phyloP scores from a whole-genome alignment of 1,284 basidiomycete species.

The Cryptococcus sp. region DNA sequence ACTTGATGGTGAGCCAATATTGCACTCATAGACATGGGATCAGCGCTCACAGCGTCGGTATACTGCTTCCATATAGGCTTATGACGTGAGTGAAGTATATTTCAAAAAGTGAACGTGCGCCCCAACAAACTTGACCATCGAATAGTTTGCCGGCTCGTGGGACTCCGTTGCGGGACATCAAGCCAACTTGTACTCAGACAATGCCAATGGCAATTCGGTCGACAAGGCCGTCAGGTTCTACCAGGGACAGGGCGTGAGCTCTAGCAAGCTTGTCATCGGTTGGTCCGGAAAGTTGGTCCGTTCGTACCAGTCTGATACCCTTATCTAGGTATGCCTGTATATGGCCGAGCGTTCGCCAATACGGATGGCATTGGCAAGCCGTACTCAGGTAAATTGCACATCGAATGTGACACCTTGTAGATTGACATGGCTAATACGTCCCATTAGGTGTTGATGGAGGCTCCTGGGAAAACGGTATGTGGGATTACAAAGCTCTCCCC shows the following conservation, averaged over 20 bases:
- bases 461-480: slow-evolving; percentile 47
- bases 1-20: slow-evolving; percentile 70
- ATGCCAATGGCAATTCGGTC: slow-evolving; percentile 60
- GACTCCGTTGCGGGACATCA: slow-evolving; percentile 68
- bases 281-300: slow-evolving; percentile 57
- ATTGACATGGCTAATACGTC: slow-evolving; percentile 2
- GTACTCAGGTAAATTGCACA: slow-evolving; percentile 60
- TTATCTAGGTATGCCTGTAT: slow-evolving; percentile 70
- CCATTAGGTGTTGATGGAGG: slow-evolving; percentile 63
- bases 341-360: slow-evolving; percentile 79
- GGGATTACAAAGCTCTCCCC: slow-evolving; percentile 74
- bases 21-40: neutral
- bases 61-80: slow-evolving; percentile 57
- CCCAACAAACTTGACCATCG: neutral
- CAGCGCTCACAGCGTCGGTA: slow-evolving; percentile 7
- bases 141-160: slow-evolving; percentile 52
- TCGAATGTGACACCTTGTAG: neutral
- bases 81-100: slow-evolving; percentile 56
- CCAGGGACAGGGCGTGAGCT: slow-evolving; percentile 65
- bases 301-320: neutral
- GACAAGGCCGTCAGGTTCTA: slow-evolving; percentile 72
- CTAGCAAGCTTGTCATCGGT: slow-evolving; percentile 69
- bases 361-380: slow-evolving; percentile 73
- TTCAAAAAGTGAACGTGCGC: neutral
- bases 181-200: slow-evolving; percentile 67